phyloP scores from a whole-genome alignment of 2,329 filamentous ascomycete species.

The Exophiala spinifera region DNA sequence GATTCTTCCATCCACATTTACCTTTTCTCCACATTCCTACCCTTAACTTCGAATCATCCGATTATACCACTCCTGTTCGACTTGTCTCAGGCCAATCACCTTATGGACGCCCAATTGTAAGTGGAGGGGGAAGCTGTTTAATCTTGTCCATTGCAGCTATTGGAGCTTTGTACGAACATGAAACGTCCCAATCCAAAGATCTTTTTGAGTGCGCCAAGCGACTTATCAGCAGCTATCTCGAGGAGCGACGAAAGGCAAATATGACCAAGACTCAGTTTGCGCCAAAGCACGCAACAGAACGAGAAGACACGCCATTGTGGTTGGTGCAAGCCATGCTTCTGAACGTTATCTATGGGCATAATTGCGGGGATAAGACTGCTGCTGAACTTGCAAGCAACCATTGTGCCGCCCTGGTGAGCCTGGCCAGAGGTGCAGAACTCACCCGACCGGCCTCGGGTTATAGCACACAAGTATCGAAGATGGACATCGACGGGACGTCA shows the following conservation, averaged over 20 bases:
- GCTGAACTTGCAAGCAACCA: slow-evolving; percentile 92
- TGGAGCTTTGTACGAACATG: slow-evolving; percentile 82
- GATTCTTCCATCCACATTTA: slow-evolving; percentile 88
- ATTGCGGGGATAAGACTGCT: slow-evolving; percentile 85
- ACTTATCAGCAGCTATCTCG: slow-evolving; percentile 89
- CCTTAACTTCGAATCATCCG: slow-evolving; percentile 79
- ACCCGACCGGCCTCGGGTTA: slow-evolving; percentile 45
- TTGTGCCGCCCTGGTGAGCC: slow-evolving; percentile 82
- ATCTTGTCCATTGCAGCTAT: slow-evolving; percentile 86
- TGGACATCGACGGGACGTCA: slow-evolving; percentile 45
- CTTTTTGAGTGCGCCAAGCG: slow-evolving; percentile 92
- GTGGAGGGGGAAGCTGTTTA: slow-evolving; percentile 80
- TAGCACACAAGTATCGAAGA: slow-evolving; percentile 22
- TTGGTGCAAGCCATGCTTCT: slow-evolving; percentile 95
- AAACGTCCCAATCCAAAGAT: slow-evolving; percentile 73
- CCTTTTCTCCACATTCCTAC: slow-evolving; percentile 94
- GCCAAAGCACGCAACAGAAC: slow-evolving; percentile 26
- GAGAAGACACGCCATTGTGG: slow-evolving; percentile 74
- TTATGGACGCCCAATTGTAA: slow-evolving; percentile 53
- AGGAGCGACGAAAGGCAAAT: slow-evolving; percentile 83
- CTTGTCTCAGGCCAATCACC: slow-evolving; percentile 52
- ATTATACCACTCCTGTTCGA: slow-evolving; percentile 60
- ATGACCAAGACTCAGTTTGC: slow-evolving; percentile 61
- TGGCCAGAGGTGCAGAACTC: slow-evolving; percentile 84
- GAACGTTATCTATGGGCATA: slow-evolving; percentile 93